Conservation (phyloP, 345 rosid species). For the Eucalyptus dawsonii region DNA sequence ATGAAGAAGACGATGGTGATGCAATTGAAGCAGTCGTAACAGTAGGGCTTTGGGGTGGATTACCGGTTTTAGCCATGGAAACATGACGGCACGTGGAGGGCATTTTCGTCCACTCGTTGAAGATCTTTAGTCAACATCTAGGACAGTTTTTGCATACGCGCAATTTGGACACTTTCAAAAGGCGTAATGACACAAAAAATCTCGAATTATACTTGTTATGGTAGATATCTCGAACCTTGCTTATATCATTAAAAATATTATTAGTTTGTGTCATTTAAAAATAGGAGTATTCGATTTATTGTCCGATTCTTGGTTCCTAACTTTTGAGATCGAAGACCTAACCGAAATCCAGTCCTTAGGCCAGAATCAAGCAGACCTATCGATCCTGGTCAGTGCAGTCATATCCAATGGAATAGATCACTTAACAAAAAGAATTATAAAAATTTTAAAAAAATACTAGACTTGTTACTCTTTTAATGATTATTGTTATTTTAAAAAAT, state of each 20-base stretch:
- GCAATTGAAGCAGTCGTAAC: background rate
- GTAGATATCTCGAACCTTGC: background rate
- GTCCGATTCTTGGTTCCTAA: accelerated
- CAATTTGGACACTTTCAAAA: background rate
- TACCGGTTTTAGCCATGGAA: background rate
- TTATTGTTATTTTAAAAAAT: no score
- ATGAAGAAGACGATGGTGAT: background rate
- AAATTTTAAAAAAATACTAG: no score
- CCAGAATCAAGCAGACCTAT: no score
- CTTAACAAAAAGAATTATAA: no score
- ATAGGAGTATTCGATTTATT: accelerated
- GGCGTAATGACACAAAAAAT: background rate
- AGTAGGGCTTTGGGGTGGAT: background rate
- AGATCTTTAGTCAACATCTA: background rate
- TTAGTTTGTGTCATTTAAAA: no score
- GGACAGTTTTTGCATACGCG: background rate
- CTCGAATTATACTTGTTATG: no score
- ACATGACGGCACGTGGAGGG: background rate
- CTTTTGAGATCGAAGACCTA: no score
- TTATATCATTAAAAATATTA: background rate
- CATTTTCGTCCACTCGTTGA: background rate
- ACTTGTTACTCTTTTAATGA: no score
- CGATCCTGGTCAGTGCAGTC: no score
- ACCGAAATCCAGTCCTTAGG: no score
- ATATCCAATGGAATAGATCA: no score